Percentiles rank a stretch among this genome's conserved stretches.
Evolutionary conservation across 2,329 filamentous ascomycete species (phyloP).

Genomic region (Xylariaceae sp.): DNA sequence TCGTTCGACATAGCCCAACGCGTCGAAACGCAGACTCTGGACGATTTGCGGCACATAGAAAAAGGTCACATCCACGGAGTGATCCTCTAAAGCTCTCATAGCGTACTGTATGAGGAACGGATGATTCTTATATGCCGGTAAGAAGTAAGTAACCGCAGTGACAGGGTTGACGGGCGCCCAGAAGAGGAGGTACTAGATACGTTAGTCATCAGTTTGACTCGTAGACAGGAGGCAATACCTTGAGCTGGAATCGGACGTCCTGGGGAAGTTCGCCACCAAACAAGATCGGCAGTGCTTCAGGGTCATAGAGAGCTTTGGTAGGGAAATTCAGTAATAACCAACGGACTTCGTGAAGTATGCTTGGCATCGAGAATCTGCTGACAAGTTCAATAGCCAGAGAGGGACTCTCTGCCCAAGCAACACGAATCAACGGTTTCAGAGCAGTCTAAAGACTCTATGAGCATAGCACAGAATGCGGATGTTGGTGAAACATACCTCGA

Average conservation of each 20-base stretch:
- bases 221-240: slow-evolving; percentile 47
- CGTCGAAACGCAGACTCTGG: slow-evolving; percentile 89
- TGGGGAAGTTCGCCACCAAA: slow-evolving; percentile 71
- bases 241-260: slow-evolving; percentile 81
- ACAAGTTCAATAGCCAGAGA: slow-evolving; percentile 83
- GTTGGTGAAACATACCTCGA: slow-evolving; percentile 34
- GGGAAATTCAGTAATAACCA: slow-evolving; percentile 78
- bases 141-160: slow-evolving; percentile 87
- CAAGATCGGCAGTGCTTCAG: slow-evolving; percentile 78
- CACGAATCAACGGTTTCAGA: slow-evolving; percentile 63
- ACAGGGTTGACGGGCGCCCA: slow-evolving; percentile 93
- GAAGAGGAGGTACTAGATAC: slow-evolving; percentile 72
- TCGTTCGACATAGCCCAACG: slow-evolving; percentile 87
- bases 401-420: slow-evolving; percentile 84
- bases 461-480: not conserved
- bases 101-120: slow-evolving; percentile 95
- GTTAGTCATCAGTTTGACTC: slow-evolving; percentile 23
- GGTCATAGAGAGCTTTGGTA: slow-evolving; percentile 73
- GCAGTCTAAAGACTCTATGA: slow-evolving; percentile 40
- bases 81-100: slow-evolving; percentile 89
- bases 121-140: slow-evolving; percentile 86
- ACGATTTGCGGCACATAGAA: slow-evolving; percentile 99
- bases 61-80: slow-evolving; percentile 95
- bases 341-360: slow-evolving; percentile 71
- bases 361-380: slow-evolving; percentile 71